Evolutionary conservation across 2,329 filamentous ascomycete species (phyloP).

Genomic region (Bertia moriformis): DNA sequence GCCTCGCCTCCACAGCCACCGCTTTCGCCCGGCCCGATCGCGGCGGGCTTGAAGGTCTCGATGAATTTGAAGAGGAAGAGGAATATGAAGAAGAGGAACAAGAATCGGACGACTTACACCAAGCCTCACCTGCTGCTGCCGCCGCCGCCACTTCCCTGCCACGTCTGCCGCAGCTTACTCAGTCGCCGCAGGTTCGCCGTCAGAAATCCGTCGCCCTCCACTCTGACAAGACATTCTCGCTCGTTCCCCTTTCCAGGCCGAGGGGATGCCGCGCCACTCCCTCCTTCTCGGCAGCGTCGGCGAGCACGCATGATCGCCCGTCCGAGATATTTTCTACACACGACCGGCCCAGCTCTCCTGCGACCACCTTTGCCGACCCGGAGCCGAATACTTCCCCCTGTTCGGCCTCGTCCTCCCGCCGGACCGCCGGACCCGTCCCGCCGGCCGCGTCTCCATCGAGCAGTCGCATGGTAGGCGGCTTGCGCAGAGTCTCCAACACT

Average conservation of each 20-base stretch:
- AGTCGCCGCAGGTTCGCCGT: too few relatives aligned
- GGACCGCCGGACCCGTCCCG: too few relatives aligned
- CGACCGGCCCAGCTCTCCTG: not conserved
- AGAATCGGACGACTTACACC: too few relatives aligned
- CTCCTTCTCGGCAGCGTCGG: not conserved
- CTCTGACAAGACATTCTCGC: slow-evolving; percentile 42
- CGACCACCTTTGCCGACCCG: not conserved
- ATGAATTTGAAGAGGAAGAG: not conserved
- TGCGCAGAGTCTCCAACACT: slow-evolving; percentile 33
- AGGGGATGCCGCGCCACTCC: not conserved
- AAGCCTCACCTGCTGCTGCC: slow-evolving; percentile 4
- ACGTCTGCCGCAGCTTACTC: slow-evolving; percentile 15
- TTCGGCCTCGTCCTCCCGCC: not conserved
- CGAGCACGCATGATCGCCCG: not conserved
- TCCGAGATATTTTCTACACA: not conserved
- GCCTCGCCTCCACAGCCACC: not conserved
- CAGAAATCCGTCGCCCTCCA: slow-evolving; percentile 33
- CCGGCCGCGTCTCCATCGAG: slow-evolving; percentile 28
- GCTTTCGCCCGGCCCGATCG: too few relatives aligned
- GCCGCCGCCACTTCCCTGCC: slow-evolving; percentile 7
- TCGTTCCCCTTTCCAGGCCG: slow-evolving; percentile 16
- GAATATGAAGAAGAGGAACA: too few relatives aligned
- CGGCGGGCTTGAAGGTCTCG: not conserved
- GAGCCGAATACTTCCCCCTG: not conserved
- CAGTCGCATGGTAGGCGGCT: slow-evolving; percentile 35